Evolutionary conservation across 2,329 filamentous ascomycete species (phyloP), one percentile per base, ranked within the genome.

Genomic region (Colletotrichum somersetense): DNA sequence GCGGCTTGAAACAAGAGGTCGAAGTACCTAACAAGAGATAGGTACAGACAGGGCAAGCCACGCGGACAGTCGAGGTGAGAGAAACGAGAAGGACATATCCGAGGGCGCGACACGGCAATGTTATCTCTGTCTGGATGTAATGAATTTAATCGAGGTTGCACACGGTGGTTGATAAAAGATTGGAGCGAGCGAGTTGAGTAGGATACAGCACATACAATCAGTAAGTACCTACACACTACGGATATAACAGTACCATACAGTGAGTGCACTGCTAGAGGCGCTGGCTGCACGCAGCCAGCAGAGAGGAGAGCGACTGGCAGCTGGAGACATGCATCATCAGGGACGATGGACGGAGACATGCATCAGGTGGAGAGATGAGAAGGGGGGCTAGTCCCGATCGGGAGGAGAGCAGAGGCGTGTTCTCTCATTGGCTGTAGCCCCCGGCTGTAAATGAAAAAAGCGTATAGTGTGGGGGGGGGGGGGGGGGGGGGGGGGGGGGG

Each of bases 261-360:
- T 30, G 30, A 30, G 30, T 5, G 30, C 30, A 30, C 30, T 30
- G 30, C 30, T 30, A 30, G 30, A 46, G 44, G 20, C 5, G 62
- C 64, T 11, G 23, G 33, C 58, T 12, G 26, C 58, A 50, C 42
- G 58, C 58, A 46, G 46, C 20, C 42, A 35, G 33, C 44, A 48
- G 44, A 48, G 44, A 48, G 8, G 44, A 48, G 44, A 48, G 8
- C 18, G 2, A 30, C 6, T 55, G 48, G 56, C 64, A 62, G 56
- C 64, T 62, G 59, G 66, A 71, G 66, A 72, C 70, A 46, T 71
- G 66, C 70, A 72, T n/a, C 66, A 72, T 55, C 66, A 68, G 61
- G 61, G 61, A 53, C 61, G 61, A 53, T 48, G 46, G 61, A 53
- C 61, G 64, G 68, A 6, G 23, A 55, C 40, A 53, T 69, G 67